Conservation (phyloP, 2,329 filamentous ascomycete species). For the Colletotrichum sp. region DNA sequence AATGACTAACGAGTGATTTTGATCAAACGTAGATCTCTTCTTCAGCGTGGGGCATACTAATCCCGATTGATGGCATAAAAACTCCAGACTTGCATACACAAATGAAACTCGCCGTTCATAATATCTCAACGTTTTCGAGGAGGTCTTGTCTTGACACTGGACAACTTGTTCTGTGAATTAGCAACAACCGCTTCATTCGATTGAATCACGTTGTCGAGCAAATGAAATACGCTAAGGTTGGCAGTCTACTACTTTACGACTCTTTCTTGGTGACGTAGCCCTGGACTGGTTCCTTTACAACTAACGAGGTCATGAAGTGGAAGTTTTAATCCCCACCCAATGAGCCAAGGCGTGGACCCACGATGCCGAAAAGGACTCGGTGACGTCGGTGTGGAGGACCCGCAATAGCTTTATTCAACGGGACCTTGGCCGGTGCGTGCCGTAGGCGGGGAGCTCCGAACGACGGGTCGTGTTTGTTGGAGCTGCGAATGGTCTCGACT, state of each 20-base stretch:
- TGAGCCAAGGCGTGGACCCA: not conserved
- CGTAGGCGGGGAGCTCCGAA: not conserved
- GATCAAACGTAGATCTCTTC: no score
- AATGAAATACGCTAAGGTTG: no score
- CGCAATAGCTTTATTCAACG: not conserved
- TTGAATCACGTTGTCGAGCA: no score
- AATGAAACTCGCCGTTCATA: no score
- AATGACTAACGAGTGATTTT: no score
- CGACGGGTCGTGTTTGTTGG: not conserved
- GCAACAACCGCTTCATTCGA: fast-evolving
- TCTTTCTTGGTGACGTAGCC: not conserved
- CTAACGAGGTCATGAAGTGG: fast-evolving
- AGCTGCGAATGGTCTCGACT: not conserved
- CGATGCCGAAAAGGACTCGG: not conserved
- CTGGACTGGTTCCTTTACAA: no score
- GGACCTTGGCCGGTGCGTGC: not conserved
- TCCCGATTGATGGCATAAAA: no score
- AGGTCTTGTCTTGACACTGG: no score
- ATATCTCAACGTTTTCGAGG: no score
- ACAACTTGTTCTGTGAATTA: no score
- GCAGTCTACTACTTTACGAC: not conserved
- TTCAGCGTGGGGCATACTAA: no score
- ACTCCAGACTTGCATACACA: no score
- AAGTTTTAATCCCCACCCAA: not conserved
- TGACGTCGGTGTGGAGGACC: not conserved